A percentile compares a stretch with the other conserved stretches of the same genome.
phyloP scores from a whole-genome alignment of 371 early-diverging fungal genomes.

The Mortierella sp. region DNA sequence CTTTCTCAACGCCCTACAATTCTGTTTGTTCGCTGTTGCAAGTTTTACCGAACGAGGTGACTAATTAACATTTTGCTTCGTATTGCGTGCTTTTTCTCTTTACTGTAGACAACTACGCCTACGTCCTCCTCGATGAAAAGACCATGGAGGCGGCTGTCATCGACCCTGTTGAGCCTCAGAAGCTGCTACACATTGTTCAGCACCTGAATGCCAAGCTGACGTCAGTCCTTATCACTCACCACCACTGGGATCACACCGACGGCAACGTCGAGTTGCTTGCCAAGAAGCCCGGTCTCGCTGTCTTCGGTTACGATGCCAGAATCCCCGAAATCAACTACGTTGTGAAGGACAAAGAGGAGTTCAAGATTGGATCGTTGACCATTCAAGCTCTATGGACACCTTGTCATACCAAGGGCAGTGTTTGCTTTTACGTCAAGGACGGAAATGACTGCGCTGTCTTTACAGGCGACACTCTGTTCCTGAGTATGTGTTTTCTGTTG shows the following conservation, averaged over 20 bases:
- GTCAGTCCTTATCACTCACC: constrained; percentile 82
- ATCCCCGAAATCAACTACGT: constrained; percentile 86
- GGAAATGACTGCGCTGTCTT: constrained; percentile 69
- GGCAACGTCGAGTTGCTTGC: constrained; percentile 78
- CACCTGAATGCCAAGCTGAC: constrained; percentile 66
- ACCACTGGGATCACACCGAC: constrained; percentile 87
- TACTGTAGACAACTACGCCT: constrained; percentile 83
- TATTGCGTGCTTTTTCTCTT: constrained; percentile 37
- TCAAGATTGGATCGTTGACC: constrained; percentile 79
- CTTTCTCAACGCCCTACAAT: too few species aligned
- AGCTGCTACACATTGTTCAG: constrained; percentile 64
- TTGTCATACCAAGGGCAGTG: constrained; percentile 93
- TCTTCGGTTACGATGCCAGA: constrained; percentile 92
- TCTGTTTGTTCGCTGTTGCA: neutral
- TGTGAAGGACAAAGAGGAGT: constrained; percentile 81
- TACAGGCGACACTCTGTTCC: constrained; percentile 86
- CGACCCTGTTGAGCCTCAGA: constrained; percentile 78
- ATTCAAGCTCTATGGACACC: constrained; percentile 79
- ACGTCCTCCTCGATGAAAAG: constrained; percentile 78
- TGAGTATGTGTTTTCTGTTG: constrained; percentile 62
- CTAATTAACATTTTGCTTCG: neutral
- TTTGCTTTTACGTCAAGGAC: constrained; percentile 86
- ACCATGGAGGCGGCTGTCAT: constrained; percentile 70
- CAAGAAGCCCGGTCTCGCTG: constrained; percentile 76
- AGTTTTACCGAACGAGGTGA: neutral